A percentile compares a stretch with the other conserved stretches of the same genome.
Evolutionary conservation across 164 flowering plant genomes (phyloP).

Genomic region (Cinnamomum chago): DNA sequence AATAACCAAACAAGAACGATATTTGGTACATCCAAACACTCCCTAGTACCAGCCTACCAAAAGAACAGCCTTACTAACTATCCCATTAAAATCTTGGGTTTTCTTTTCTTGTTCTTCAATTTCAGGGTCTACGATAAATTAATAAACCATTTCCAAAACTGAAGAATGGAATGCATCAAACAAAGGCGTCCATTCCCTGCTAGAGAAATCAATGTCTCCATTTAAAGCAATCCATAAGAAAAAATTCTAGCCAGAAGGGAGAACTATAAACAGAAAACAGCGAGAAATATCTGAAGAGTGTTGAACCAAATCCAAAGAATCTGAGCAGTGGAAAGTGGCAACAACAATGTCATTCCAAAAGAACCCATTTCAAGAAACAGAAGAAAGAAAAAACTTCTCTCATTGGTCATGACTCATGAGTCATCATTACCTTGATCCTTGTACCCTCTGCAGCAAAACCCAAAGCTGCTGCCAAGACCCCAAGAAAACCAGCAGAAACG

Average conservation of each 20-base stretch:
- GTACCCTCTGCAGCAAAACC: conserved; percentile 86
- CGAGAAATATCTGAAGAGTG: neutral
- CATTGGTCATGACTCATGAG: neutral
- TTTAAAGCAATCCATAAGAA: neutral
- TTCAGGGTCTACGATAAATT: neutral
- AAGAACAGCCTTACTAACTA: no score
- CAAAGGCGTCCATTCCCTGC: neutral
- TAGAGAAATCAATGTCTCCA: neutral
- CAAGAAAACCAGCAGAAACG: conserved; percentile 54
- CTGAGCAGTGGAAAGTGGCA: neutral
- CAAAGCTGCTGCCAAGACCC: conserved; percentile 54
- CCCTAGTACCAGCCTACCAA: no score
- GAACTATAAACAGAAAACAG: no score
- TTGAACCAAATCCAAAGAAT: neutral
- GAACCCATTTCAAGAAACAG: neutral
- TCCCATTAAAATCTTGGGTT: no score
- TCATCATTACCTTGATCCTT: conserved; percentile 54
- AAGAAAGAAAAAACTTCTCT: neutral
- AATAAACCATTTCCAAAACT: neutral
- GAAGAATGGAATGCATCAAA: neutral
- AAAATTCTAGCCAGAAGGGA: neutral
- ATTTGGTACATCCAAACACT: neutral
- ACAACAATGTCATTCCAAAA: neutral
- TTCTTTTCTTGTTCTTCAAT: no score
- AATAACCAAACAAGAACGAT: neutral